Evolutionary conservation across 2,329 filamentous ascomycete genomes (phyloP).

Genomic region (Ophiostoma populinum): DNA sequence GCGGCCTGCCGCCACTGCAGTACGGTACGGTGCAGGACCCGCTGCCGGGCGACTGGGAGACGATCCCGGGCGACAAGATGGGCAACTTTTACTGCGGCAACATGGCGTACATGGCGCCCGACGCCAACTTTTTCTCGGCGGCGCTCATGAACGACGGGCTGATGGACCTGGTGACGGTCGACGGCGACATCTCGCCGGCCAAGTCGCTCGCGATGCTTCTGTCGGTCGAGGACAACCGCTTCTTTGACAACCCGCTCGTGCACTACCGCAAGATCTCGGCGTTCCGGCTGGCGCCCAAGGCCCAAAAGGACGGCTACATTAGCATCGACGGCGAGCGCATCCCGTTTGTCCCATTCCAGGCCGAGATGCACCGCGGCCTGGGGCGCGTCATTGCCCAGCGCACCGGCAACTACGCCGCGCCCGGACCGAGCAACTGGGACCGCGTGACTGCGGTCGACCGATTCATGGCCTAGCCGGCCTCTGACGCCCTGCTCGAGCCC

Average conservation of each 20-base stretch:
- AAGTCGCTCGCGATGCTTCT: constrained; percentile 54
- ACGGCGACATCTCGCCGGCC: constrained; percentile 52
- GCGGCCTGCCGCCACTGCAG: constrained; percentile 51
- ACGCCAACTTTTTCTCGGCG: constrained; percentile 75
- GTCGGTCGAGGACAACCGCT: constrained; percentile 51
- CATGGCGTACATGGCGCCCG: constrained; percentile 81
- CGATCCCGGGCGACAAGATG: constrained; percentile 56
- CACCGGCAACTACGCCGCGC: constrained; percentile 54
- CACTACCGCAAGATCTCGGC: constrained; percentile 73
- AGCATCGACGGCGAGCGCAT: constrained; percentile 85
- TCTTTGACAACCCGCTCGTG: constrained; percentile 67
- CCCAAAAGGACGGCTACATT: constrained; percentile 62
- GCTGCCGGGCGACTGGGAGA: constrained; percentile 61
- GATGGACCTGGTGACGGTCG: constrained; percentile 68
- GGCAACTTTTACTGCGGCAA: constrained; percentile 93
- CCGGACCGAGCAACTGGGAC: constrained; percentile 36
- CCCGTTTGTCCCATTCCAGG: constrained; percentile 80
- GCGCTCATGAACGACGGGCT: constrained; percentile 69
- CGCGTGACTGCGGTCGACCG: constrained; percentile 16
- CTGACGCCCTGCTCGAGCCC: too few relatives aligned
- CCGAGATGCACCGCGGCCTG: constrained; percentile 67
- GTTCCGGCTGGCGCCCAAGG: constrained; percentile 65
- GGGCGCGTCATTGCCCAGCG: constrained; percentile 71
- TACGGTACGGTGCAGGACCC: constrained; percentile 69
- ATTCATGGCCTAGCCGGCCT: constrained; percentile 15